Conservation (phyloP, 306 rosid genomes). For the Lithocarpus polystachyus region DNA sequence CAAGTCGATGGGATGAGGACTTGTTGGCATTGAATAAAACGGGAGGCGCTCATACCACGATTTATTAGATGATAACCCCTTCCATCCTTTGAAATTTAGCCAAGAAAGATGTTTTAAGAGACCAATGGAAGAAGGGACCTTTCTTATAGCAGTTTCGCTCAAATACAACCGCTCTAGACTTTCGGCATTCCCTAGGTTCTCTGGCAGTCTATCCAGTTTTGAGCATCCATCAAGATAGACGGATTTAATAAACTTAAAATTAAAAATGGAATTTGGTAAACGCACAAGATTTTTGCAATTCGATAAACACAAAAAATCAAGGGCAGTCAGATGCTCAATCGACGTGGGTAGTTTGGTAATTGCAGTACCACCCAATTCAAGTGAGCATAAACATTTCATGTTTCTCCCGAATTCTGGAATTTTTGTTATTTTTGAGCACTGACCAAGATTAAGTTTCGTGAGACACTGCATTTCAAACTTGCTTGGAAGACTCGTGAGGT, state of each 20-base stretch:
- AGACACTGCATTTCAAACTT: too few relatives aligned
- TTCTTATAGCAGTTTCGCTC: too few relatives aligned
- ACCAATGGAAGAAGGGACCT: too few relatives aligned
- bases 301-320: fast-evolving
- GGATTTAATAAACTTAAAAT: fast-evolving
- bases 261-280: too few relatives aligned
- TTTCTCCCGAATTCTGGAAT: conserved; percentile 2
- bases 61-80: too few relatives aligned
- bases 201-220: too few relatives aligned
- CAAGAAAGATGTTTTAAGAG: fast-evolving
- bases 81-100: fast-evolving
- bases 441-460: not conserved
- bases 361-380: not conserved
- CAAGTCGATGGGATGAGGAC: too few relatives aligned
- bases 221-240: fast-evolving
- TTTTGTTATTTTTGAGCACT: conserved; percentile 2
- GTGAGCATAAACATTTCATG: fast-evolving
- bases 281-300: too few relatives aligned
- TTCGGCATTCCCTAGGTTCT: too few relatives aligned
- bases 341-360: not conserved
- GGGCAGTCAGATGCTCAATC: not conserved
- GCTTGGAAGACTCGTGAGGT: too few relatives aligned
- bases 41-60: too few relatives aligned
- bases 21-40: too few relatives aligned
- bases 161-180: fast-evolving